Evolutionary conservation across 2,329 filamentous ascomycete genomes (phyloP).

Genomic region (Polytolypa hystricis): DNA sequence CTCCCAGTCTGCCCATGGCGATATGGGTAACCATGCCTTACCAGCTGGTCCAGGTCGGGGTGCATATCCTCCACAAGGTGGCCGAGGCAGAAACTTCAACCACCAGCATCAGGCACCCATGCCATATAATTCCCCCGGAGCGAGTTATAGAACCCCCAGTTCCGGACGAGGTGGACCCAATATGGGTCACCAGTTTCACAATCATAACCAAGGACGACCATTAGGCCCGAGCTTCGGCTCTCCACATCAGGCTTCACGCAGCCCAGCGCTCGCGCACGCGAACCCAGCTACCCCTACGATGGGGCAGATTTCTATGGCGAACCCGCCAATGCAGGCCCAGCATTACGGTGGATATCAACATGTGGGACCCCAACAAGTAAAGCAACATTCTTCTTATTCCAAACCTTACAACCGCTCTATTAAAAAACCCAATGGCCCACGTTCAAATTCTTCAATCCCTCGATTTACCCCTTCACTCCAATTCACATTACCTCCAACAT

Average conservation of each 20-base stretch:
- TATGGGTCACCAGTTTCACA: conserved; percentile 43
- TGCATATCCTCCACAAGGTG: conserved; percentile 41
- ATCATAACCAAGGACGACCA: conserved; percentile 29
- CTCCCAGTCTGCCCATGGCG: conserved; percentile 67
- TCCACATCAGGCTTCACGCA: conserved; percentile 52
- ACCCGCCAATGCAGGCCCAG: conserved; percentile 51
- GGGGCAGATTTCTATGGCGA: conserved; percentile 57
- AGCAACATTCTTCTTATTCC: conserved; percentile 28
- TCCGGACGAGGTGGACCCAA: conserved; percentile 40
- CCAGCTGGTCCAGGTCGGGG: conserved; percentile 44
- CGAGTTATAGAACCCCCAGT: conserved; percentile 42
- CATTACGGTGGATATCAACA: conserved; percentile 49
- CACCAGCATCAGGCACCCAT: conserved; percentile 41
- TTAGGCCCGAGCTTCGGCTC: conserved; percentile 48
- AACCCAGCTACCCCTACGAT: conserved; percentile 61
- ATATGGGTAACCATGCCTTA: conserved; percentile 52
- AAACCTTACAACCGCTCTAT: conserved; percentile 20
- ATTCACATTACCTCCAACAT: conserved; percentile 37
- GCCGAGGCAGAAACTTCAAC: conserved; percentile 49
- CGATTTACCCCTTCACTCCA: conserved; percentile 16
- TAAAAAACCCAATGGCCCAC: conserved; percentile 14
- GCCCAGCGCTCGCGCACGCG: conserved; percentile 55
- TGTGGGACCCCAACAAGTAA: conserved; percentile 51
- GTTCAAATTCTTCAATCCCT: conserved; percentile 11
- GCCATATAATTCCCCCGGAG: conserved; percentile 42